A percentile compares a stretch with the other conserved stretches of the same genome.
phyloP scores from a whole-genome alignment of 2,329 filamentous ascomycete genomes.

The Scedosporium boydii region DNA sequence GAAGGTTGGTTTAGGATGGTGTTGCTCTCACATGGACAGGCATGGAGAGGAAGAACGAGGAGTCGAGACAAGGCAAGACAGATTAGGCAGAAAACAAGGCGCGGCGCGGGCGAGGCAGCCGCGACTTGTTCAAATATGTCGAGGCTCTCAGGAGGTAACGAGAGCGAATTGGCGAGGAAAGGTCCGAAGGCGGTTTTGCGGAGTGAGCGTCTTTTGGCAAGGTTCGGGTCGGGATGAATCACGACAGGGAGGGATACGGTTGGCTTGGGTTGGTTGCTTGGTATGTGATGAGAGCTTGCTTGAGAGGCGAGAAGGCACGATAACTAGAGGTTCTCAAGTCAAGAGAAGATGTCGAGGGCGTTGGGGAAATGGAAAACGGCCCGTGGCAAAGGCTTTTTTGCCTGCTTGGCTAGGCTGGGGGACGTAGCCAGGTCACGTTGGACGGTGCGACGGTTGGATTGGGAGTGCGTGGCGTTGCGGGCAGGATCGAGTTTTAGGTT shows the following conservation, averaged over 20 bases:
- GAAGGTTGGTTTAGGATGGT: not conserved
- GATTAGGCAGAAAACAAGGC: not conserved
- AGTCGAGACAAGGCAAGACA: not conserved
- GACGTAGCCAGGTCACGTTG: too few species aligned
- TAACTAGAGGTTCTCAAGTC: too few species aligned
- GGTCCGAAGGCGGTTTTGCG: not conserved
- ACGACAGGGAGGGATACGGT: not conserved
- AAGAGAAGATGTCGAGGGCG: too few species aligned
- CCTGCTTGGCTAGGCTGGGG: too few species aligned
- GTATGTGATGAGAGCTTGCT: not conserved
- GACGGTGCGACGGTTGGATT: too few species aligned
- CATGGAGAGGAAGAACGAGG: not conserved
- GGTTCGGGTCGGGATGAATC: not conserved
- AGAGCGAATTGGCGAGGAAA: not conserved
- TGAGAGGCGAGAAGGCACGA: not conserved
- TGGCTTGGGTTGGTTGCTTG: not conserved
- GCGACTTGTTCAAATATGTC: conserved; percentile 3
- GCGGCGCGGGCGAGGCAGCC: conserved; percentile 2
- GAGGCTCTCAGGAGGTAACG: not conserved
- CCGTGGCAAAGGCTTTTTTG: too few species aligned
- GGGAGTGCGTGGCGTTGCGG: too few species aligned
- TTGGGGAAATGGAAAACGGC: too few species aligned
- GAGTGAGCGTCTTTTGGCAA: not conserved
- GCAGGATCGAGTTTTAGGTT: too few species aligned
- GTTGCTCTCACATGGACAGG: not conserved